Base-by-base conservation (phyloP, 2,329 filamentous ascomycete species). In the Fusarium hainanense region DNA sequence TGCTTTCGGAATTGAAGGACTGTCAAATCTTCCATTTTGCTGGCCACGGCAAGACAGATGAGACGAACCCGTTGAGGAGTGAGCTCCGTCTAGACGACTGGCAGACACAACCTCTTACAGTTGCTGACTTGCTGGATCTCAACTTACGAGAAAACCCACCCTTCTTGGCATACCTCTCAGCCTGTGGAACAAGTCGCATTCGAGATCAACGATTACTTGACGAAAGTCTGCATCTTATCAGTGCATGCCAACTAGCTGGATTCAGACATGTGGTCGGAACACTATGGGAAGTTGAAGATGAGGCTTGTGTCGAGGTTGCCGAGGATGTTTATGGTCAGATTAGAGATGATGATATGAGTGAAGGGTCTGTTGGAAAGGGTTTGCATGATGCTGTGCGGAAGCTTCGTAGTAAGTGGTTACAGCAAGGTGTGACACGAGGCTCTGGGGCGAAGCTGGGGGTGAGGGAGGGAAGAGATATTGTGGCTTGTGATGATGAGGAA, bases 21-120 rank as follows among this genome's bases (percentile, higher is more conserved):
- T 44, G 49, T 11, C 16, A 58, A 0, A 37, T 58, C 0, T 54
- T 58, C 2, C 55, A 58, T 6, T 58, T 54, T 16, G 48, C 55
- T 0, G 55, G 55, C 0, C 55, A 58, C 12, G 55, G 55, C 0
- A 21, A 43, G 20, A 43, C 48, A 0, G 48, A 58, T 7, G 27
- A 54, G 1, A n/a, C 21, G 0, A 55, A 44, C 4, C 55, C 55
- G 0, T 0, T 55, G 1, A 27, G 7, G 14, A 58, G 55, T 13
- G 27, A 54, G 5, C 5, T 58, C 0, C 28, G 49, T 7, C 12
- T 58, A 2, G 49, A 43, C 0, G 21, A 58, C 0, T 58, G 48
- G 55, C 21, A 55, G 1, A 54, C 37, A 0, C 20, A 55, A 0
- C 16, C 55, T 0, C 5, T 55, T 4, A 32, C 55, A 3, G 55